A percentile compares a stretch with the other conserved stretches of the same genome.
These are phyloP conservation scores for Coleophoma cylindrospora DNA, from an alignment of 2,329 filamentous ascomycete genomes.

Conservation along the genomic window DNA sequence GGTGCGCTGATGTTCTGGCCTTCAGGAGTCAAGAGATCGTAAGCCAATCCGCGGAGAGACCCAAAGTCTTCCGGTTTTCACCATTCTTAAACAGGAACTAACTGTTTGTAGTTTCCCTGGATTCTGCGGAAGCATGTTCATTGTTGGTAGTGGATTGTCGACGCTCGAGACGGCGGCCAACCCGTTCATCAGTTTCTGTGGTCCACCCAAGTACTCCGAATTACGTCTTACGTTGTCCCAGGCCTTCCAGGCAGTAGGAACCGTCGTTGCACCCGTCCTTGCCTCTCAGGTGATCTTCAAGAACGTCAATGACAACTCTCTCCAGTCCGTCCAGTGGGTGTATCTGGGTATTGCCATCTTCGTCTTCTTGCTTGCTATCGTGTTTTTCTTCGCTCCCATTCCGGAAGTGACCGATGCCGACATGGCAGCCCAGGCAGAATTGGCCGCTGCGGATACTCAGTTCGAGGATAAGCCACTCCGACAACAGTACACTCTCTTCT, in stretches of 20 bases:
- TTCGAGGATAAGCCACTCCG: constrained; percentile 15
- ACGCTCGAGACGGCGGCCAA: constrained; percentile 78
- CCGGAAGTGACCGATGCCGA: constrained; percentile 50
- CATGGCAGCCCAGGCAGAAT: constrained; percentile 39
- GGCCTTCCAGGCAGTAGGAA: constrained; percentile 68
- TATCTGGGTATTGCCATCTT: constrained; percentile 75
- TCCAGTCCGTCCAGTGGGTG: constrained; percentile 76
- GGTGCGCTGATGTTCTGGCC: constrained; percentile 84
- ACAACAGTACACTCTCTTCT: constrained; percentile 50
- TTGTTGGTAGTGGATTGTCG: constrained; percentile 70
- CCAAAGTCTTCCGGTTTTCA: not conserved
- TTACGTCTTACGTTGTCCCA: constrained; percentile 72
- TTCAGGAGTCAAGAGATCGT: constrained; percentile 48
- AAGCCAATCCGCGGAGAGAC: not conserved
- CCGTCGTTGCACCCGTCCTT: constrained; percentile 66
- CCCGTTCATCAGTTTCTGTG: constrained; percentile 66
- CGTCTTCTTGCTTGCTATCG: constrained; percentile 62
- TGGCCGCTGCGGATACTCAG: constrained; percentile 10
- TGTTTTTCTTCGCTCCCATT: constrained; percentile 63
- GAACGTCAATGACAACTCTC: constrained; percentile 35
- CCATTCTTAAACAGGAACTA: not conserved
- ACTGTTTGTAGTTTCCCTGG: constrained; percentile 15
- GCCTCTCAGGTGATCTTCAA: constrained; percentile 69
- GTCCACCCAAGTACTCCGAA: constrained; percentile 68
- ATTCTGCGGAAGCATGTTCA: constrained; percentile 39